Evolutionary conservation across 75 land plant genomes (phyloP), one percentile per base, ranked within the genome.

Genomic region (Isoetes taiwanensis): DNA sequence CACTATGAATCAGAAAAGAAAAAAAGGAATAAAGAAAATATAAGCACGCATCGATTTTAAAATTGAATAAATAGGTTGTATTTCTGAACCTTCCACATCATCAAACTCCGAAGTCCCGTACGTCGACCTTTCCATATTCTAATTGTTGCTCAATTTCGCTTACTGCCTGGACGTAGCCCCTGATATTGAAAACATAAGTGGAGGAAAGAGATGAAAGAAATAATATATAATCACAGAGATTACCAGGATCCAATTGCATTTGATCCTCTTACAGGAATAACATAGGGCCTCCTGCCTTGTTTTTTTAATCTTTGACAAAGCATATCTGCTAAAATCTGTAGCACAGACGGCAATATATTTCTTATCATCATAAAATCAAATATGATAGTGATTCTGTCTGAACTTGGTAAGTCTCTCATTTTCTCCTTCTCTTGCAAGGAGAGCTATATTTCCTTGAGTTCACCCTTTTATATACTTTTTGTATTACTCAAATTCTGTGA

Each of bases 231-330:
- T 10, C 2, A 1, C 11, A 32, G 30, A 33, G 27, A 75, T 75
- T 61, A 91, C 94, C 95, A 91, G 17, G 89, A 81, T 41, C 98
- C 98, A 10, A 91, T 57, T 40, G 98, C 83, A 71, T 91, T 84
- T 41, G 98, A 91, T 43, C 98, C 98, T 54, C 98, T 94, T 59
- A 91, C 98, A 62, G 98, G 98, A 60, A 91, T 84, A 30, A 84
- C 72, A 64, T 87, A 91, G 23, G 98, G 97, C 58, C 68, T 78
- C 48, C 87, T 78, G 24, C 93, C 93, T 71, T 90, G 82, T 21
- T 59, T 68, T 26, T 73, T 14, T 43, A 90, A 54, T 58, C 73
- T 83, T 40, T 78, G 74, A 31, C 66, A 76, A 10, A 91, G 68
- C 41, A 81, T 32, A 30, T 79, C 63, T 14, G 79, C 81, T 61